Evolutionary conservation across 768 basidiomycete genomes (phyloP).

Genomic region (Hemileccinum impolitum): DNA sequence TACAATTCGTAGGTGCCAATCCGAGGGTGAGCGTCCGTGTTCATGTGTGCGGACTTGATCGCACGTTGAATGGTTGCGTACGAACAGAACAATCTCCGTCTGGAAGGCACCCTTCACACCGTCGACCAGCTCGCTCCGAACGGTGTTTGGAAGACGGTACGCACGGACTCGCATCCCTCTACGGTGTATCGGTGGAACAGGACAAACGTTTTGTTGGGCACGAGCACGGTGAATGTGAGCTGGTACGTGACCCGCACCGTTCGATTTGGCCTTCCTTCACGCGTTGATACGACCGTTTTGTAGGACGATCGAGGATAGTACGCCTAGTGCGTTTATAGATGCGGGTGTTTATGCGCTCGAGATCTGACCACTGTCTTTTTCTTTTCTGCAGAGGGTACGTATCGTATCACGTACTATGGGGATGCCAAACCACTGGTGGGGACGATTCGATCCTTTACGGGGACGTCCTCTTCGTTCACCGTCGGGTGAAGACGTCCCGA

Average conservation of each 20-base stretch:
- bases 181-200: conserved; percentile 66
- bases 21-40: conserved; percentile 52
- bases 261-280: conserved; percentile 8
- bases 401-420: conserved; percentile 69
- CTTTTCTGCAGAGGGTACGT: conserved; percentile 52
- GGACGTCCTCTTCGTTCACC: conserved; percentile 60
- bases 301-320: conserved; percentile 63
- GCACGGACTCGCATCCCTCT: conserved; percentile 78
- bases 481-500: conserved; percentile 26
- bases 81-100: conserved; percentile 67
- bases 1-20: conserved; percentile 72
- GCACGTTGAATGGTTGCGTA: too few relatives aligned
- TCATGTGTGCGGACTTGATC: background rate
- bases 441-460: conserved; percentile 58
- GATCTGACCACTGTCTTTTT: background rate
- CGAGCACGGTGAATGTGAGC: conserved; percentile 61
- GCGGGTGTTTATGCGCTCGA: background rate
- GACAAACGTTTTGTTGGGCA: conserved; percentile 53
- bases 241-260: conserved; percentile 41
- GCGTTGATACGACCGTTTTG: background rate
- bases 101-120: conserved; percentile 70
- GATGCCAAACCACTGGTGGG: conserved; percentile 73
- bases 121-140: conserved; percentile 49
- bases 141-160: conserved; percentile 52
- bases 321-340: conserved; percentile 27